phyloP scores from a whole-genome alignment of 257 asterid genomes.

The Solanum virginianum region DNA sequence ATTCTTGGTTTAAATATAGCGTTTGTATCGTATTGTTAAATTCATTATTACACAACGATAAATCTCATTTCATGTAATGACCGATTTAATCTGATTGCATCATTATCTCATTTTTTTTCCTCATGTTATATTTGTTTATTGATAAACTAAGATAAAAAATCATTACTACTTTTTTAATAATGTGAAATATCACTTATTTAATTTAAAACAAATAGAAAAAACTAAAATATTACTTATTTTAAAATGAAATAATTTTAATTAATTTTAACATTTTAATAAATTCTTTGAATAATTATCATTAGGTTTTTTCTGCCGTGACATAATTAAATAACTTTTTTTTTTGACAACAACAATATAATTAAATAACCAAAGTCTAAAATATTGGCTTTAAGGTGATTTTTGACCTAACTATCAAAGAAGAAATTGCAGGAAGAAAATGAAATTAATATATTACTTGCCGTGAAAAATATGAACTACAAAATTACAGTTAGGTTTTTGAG shows the following conservation, averaged over 20 bases:
- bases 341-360: background rate
- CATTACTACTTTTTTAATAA: too few relatives aligned
- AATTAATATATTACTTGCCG: background rate
- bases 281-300: background rate
- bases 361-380: background rate
- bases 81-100: too few relatives aligned
- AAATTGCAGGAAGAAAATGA: background rate
- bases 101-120: too few relatives aligned
- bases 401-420: background rate
- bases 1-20: too few relatives aligned
- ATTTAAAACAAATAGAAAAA: background rate
- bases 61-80: too few relatives aligned
- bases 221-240: background rate
- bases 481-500: background rate
- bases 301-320: background rate
- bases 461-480: background rate
- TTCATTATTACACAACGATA: too few relatives aligned
- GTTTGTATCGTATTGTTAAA: too few relatives aligned
- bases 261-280: too few relatives aligned
- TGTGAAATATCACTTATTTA: too few relatives aligned
- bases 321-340: background rate
- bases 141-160: too few relatives aligned
- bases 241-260: background rate
- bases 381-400: background rate
- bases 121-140: too few relatives aligned